Evolutionary conservation across 176 grass and related monocot genomes (phyloP).

Genomic region (Avena sativa): DNA sequence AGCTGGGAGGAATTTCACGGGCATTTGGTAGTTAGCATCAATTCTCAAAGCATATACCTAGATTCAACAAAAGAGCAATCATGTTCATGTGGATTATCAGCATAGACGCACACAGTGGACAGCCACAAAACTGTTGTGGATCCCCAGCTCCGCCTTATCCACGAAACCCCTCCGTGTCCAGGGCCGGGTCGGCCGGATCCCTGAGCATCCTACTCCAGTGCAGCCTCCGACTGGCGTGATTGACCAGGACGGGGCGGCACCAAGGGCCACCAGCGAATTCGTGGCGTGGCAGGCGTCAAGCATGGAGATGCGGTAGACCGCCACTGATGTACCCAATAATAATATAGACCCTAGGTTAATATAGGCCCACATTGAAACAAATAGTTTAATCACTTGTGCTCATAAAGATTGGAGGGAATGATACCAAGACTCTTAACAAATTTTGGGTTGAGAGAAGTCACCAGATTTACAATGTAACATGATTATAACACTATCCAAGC

Average conservation of each 20-base stretch:
- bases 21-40: not conserved
- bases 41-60: not conserved
- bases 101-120: constrained; percentile 60
- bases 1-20: not conserved
- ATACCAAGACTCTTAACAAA: constrained; percentile 83
- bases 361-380: no score
- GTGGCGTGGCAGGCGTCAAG: constrained; percentile 81
- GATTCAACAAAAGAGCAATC: not conserved
- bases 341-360: no score
- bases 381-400: no score
- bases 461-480: constrained; percentile 43
- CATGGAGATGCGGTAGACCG: no score
- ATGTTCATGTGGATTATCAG: constrained; percentile 42
- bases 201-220: constrained; percentile 74
- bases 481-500: constrained; percentile 23
- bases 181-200: constrained; percentile 46
- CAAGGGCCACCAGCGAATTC: constrained; percentile 17
- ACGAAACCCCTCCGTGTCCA: constrained; percentile 43
- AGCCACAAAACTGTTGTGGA: constrained; percentile 70
- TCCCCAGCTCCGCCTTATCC: constrained; percentile 34
- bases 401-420: no score
- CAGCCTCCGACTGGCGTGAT: constrained; percentile 36
- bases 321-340: no score
- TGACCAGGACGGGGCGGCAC: no score
- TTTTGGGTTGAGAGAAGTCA: constrained; percentile 95